Evolutionary conservation across 768 basidiomycete species (phyloP), one percentile per base, ranked within the genome.

Genomic region (Udeniomyces megalosporus): DNA sequence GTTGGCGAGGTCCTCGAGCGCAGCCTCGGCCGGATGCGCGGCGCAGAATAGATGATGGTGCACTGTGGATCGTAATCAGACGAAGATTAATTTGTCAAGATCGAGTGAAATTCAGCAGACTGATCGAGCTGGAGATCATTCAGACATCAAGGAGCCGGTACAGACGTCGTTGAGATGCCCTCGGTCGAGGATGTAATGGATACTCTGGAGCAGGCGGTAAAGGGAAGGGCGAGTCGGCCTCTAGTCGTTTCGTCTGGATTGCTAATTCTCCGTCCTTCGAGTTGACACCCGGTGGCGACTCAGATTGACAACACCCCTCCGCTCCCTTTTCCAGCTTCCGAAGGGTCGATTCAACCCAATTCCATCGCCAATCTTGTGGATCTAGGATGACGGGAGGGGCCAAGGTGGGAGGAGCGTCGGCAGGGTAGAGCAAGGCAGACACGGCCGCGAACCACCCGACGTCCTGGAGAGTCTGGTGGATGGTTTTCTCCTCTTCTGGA

Each of bases 401-500:
- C 1, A 44, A 81, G 22, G 61, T 70, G 73, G 5, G 81, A 64
- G 85, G 79, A 63, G 80, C 71, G 65, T 64, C 66, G 34, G 54
- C 31, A 24, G 66, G 84, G 28, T 42, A 77, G 14, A 96, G 78
- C 49, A 93, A 86, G 44, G 86, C 82, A 42, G 80, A 79, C 22
- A 96, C 85, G 42, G 88, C 84, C 65, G 78, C 76, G 73, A 85
- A 88, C 91, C 91, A 96, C 50, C 88, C 88, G 24, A 80, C 75
- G 17, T 88, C 91, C 22, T 82, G 81, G 11, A 96, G 80, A 69
- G 87, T 84, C 3, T 76, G 73, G n/a, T 88, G 82, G 46, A 96
- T 87, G 32, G 82, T 82, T 57, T 91, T 88, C 70, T 96, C 91
- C 74, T 95, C 91, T 67, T 89, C 31, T 11, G 60, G 60, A 17